Conservation (phyloP, 305 asterid species). For the Solanum hybrid region DNA sequence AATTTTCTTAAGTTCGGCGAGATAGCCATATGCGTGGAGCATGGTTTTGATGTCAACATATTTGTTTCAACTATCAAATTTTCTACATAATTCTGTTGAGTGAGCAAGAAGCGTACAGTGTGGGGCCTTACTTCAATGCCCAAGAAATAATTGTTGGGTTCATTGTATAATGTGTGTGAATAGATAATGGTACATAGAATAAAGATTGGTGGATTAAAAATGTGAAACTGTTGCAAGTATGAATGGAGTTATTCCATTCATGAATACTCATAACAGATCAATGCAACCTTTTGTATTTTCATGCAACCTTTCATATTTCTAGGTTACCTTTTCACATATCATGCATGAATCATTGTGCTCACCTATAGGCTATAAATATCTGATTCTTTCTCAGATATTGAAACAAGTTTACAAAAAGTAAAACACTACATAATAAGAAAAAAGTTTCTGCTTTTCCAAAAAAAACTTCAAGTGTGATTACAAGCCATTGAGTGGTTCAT, state of each 20-base stretch:
- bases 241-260: too few relatives aligned
- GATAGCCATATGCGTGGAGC: not conserved
- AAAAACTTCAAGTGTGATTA: not conserved
- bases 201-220: too few relatives aligned
- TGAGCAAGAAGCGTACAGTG: not conserved
- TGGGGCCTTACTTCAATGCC: not conserved
- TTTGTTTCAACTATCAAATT: not conserved
- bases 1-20: not conserved
- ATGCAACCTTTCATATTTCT: not conserved
- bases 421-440: too few relatives aligned
- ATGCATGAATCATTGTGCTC: not conserved
- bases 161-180: not conserved
- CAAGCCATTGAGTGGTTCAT: too few relatives aligned
- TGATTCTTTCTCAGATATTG: not conserved
- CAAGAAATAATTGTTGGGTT: not conserved
- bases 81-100: not conserved
- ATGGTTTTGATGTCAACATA: not conserved
- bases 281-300: too few relatives aligned
- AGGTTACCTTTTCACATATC: not conserved
- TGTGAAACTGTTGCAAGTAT: too few relatives aligned
- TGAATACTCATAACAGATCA: too few relatives aligned
- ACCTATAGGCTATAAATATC: not conserved
- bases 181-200: too few relatives aligned
- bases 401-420: not conserved
- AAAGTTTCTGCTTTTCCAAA: not conserved